Conservation (phyloP, 495 filamentous ascomycete genomes). For the Neurospora sp. region DNA sequence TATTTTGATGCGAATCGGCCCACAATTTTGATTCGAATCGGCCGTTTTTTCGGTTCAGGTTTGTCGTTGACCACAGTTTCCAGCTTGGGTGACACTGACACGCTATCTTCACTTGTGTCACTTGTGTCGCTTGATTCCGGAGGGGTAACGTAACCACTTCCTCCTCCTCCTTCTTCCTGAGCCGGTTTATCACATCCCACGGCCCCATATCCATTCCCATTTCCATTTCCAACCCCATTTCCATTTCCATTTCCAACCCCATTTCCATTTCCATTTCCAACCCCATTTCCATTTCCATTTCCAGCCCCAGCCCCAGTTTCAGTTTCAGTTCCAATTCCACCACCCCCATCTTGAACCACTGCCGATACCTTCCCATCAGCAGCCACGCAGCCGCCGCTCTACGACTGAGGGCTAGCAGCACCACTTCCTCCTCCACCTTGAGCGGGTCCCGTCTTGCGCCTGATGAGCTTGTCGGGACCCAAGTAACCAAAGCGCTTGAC, state of each 20-base stretch:
- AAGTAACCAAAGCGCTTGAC: conserved; percentile 22
- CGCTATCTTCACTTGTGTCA: not conserved
- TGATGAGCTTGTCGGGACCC: conserved; percentile 36
- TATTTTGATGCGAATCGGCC: not conserved
- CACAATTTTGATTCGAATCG: not conserved
- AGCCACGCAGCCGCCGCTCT: not conserved
- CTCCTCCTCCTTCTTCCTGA: not conserved
- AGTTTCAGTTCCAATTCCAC: not conserved
- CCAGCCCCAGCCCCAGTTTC: not conserved
- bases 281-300: not conserved
- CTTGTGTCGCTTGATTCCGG: not conserved
- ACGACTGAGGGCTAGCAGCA: not conserved
- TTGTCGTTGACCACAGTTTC: not conserved
- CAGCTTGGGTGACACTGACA: not conserved
- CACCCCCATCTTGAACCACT: not conserved
- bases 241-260: not conserved
- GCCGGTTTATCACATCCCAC: not conserved
- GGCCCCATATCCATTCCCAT: not conserved
- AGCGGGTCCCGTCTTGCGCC: conserved; percentile 19
- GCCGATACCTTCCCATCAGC: not conserved
- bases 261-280: not conserved
- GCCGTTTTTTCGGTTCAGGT: not conserved
- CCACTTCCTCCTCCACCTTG: not conserved
- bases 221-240: no score
- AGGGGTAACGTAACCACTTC: not conserved